A percentile compares a stretch with the other conserved stretches of the same genome.
Conservation (phyloP, 352 stramenopile species). For the Phytophthora pluvialis region DNA sequence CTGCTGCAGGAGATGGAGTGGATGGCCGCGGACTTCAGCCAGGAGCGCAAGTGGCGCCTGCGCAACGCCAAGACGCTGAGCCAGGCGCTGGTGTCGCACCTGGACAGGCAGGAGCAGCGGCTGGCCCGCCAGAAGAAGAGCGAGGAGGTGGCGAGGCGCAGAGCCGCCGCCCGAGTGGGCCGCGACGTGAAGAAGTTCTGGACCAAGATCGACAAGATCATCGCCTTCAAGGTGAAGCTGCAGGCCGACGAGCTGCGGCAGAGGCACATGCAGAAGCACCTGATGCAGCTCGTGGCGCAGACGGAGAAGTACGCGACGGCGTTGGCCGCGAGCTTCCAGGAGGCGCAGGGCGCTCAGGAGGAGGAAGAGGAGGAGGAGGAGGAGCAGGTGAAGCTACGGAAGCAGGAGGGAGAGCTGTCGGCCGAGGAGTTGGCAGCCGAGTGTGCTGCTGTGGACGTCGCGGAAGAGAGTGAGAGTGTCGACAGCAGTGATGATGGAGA, state of each 20-base stretch:
- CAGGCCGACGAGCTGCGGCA: constrained; percentile 86
- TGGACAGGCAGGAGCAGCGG: constrained; percentile 27
- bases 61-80: constrained; percentile 78
- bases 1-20: constrained; percentile 90
- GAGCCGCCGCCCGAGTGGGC: constrained; percentile 80
- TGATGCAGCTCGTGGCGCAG: constrained; percentile 95
- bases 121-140: constrained; percentile 42
- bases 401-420: no score
- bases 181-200: constrained; percentile 95
- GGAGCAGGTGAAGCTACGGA: background rate
- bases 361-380: constrained; percentile 15
- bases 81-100: constrained; percentile 55
- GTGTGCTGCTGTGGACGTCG: no score
- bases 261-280: constrained; percentile 96
- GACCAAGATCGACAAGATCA: constrained; percentile 98
- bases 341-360: constrained; percentile 1
- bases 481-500: constrained; percentile 2
- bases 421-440: no score
- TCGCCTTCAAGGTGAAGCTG: constrained; percentile 97
- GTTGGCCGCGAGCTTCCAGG: constrained; percentile 72
- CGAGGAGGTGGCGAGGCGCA: constrained; percentile 46
- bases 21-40: constrained; percentile 93
- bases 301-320: constrained; percentile 96
- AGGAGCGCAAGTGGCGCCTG: constrained; percentile 89
- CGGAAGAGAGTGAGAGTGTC: no score